These are phyloP conservation scores for Thelonectria rubi DNA, from an alignment of 2,329 filamentous ascomycete species.

Conservation along the genomic window DNA sequence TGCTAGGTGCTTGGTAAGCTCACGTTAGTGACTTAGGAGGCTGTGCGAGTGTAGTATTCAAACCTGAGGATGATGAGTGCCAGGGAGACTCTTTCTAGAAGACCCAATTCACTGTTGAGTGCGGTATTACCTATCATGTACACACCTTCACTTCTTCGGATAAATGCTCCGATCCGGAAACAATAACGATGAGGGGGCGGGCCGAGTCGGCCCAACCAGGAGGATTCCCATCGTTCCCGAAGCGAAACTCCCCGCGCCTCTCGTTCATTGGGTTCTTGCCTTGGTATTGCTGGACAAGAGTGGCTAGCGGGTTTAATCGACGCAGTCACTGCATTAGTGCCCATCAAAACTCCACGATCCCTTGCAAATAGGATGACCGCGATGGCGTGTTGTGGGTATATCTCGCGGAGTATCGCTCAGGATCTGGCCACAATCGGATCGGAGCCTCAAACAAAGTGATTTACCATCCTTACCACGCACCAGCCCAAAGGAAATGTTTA, in stretches of 20 bases:
- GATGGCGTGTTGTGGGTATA: background rate
- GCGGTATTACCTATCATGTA: too few relatives aligned
- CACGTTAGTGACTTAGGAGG: too few relatives aligned
- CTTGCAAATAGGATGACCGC: background rate
- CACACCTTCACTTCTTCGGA: background rate
- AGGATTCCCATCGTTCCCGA: background rate
- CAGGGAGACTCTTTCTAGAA: too few relatives aligned
- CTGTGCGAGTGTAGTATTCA: too few relatives aligned
- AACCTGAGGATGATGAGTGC: background rate
- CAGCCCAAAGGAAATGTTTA: too few relatives aligned
- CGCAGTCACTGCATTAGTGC: background rate
- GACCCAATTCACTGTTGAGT: too few relatives aligned
- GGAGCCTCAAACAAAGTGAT: too few relatives aligned
- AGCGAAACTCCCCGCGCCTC: background rate
- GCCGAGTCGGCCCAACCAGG: background rate
- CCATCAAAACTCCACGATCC: background rate
- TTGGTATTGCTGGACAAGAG: background rate
- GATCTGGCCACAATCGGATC: too few relatives aligned
- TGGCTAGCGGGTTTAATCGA: background rate
- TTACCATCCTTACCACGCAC: too few relatives aligned
- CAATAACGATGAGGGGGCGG: background rate
- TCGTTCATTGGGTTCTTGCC: background rate
- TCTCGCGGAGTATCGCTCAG: background rate
- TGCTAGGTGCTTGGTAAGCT: background rate
- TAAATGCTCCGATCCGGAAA: background rate